These are phyloP conservation scores for Crithidia sp. DNA, from an alignment of 208 protist species.

Conservation along the genomic window DNA sequence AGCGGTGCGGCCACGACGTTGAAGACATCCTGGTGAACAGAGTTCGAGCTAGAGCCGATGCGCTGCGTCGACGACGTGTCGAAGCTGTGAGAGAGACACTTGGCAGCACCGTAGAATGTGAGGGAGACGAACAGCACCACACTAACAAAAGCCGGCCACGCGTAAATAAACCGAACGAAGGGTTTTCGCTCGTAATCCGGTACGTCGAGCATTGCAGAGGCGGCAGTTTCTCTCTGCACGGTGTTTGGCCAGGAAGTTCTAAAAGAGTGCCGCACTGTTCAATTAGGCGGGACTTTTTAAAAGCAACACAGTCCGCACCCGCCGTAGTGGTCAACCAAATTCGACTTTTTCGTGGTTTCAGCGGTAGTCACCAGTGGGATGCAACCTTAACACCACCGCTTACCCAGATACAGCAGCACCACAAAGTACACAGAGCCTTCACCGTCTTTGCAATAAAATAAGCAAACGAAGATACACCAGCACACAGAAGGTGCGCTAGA, in stretches of 20 bases:
- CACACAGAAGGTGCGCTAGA: conserved; percentile 8
- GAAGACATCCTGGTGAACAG: conserved; percentile 38
- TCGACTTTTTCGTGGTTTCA: too few species aligned
- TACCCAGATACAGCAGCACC: background rate
- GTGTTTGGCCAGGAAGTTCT: background rate
- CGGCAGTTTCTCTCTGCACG: too few species aligned
- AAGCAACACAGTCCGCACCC: too few species aligned
- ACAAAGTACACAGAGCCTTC: background rate
- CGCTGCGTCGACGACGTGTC: conserved; percentile 2
- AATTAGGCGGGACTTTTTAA: too few species aligned
- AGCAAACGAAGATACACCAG: background rate
- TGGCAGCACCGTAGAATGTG: conserved; percentile 26
- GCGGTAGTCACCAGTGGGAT: too few species aligned
- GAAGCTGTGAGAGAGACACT: conserved; percentile 16
- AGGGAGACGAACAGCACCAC: conserved; percentile 40
- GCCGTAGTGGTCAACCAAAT: too few species aligned
- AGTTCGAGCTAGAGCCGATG: conserved; percentile 18
- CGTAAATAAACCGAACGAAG: conserved; percentile 50
- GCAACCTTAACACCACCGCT: too few species aligned
- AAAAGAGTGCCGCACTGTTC: too few species aligned
- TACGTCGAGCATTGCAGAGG: conserved; percentile 14
- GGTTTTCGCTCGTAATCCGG: conserved; percentile 39
- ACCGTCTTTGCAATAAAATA: background rate
- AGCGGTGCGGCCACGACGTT: conserved; percentile 34
- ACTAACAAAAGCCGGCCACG: conserved; percentile 59